Evolutionary conservation across 179 eudicot genomes (phyloP).

Genomic region (Vitellaria paradoxa): DNA sequence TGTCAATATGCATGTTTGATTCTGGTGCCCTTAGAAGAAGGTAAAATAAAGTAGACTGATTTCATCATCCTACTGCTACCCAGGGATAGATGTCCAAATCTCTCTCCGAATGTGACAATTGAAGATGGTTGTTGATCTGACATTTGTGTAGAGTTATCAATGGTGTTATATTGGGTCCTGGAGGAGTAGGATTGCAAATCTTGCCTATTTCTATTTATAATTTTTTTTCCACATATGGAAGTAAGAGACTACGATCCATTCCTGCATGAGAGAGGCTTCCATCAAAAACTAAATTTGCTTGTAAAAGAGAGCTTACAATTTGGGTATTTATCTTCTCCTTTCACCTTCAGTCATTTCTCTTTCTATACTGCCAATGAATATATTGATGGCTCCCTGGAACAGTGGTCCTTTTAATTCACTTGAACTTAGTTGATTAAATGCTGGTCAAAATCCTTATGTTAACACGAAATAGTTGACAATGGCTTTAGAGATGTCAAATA

Average conservation of each 20-base stretch:
- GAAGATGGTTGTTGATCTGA: background rate
- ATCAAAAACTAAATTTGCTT: conserved; percentile 62
- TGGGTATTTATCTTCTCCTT: conserved; percentile 43
- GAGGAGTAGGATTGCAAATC: background rate
- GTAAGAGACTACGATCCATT: conserved; percentile 67
- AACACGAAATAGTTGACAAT: background rate
- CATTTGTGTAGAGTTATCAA: background rate
- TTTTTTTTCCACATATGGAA: conserved; percentile 51
- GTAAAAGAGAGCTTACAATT: conserved; percentile 57
- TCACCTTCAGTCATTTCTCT: conserved; percentile 2
- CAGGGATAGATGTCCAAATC: background rate
- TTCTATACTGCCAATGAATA: background rate
- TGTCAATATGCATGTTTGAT: background rate
- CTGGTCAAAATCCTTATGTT: background rate
- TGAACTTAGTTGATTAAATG: background rate
- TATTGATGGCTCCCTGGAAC: background rate
- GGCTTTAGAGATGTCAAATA: background rate
- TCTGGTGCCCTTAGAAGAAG: background rate
- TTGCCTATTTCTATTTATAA: background rate
- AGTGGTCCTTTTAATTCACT: background rate
- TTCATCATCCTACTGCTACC: background rate
- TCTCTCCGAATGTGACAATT: background rate
- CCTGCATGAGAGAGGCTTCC: conserved; percentile 71
- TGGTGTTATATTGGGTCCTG: background rate
- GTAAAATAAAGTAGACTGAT: background rate